These are phyloP conservation scores for Marchantia paleacea DNA, from an alignment of 225 moss, liverwort and hornwort species.

Conservation along the genomic window DNA sequence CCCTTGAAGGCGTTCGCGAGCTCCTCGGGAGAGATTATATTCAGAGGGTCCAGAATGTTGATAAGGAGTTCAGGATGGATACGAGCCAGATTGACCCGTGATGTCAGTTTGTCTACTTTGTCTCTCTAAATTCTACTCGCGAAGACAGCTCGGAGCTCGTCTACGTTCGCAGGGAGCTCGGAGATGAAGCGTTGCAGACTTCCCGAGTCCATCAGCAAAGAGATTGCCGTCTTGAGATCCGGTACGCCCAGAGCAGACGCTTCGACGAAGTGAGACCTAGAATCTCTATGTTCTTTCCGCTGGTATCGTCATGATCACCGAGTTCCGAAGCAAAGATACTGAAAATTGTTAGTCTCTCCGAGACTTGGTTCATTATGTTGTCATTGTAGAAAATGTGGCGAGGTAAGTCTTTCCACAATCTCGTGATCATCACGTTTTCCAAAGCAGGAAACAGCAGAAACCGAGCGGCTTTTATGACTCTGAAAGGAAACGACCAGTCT, in stretches of 20 bases:
- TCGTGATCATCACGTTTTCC: not conserved
- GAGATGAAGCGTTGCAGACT: not conserved
- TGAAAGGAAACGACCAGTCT: not conserved
- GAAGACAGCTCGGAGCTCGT: constrained; percentile 1
- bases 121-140: not conserved
- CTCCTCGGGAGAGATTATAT: constrained; percentile 3
- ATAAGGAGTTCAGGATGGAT: constrained; percentile 33
- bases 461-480: not conserved
- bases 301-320: not conserved
- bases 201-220: not conserved
- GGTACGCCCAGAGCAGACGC: not conserved
- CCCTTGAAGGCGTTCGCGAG: constrained; percentile 16
- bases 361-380: not conserved
- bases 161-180: not conserved
- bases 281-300: not conserved
- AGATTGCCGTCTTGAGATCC: constrained; percentile 10
- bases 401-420: no score
- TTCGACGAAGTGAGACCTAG: not conserved
- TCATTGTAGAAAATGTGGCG: no score
- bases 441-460: not conserved
- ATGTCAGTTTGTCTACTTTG: constrained; percentile 14
- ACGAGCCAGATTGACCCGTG: constrained; percentile 25
- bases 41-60: constrained; percentile 29
- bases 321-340: not conserved
- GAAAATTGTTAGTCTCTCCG: not conserved